Evolutionary conservation across 441 rosid genomes (phyloP).

Genomic region (Gossypium schwendimanii): DNA sequence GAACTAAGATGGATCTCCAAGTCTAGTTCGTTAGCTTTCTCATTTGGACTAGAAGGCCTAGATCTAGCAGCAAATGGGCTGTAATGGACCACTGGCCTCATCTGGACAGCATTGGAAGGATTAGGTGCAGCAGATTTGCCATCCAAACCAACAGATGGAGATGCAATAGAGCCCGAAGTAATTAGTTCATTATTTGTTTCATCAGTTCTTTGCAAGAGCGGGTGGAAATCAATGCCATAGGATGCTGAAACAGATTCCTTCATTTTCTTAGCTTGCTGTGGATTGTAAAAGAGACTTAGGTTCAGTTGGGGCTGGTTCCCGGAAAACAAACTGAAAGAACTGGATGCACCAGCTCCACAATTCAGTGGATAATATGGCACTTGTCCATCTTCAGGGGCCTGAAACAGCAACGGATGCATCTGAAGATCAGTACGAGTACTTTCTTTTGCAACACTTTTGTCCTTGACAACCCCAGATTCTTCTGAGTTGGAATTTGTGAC

Average conservation of each 20-base stretch:
- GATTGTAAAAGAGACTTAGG: conserved; percentile 67
- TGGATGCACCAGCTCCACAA: conserved; percentile 32
- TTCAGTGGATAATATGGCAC: conserved; percentile 47
- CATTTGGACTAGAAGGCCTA: conserved; percentile 29
- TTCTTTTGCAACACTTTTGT: conserved; percentile 35
- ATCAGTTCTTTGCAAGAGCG: conserved; percentile 67
- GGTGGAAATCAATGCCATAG: conserved; percentile 72
- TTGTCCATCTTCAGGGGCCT: conserved; percentile 53
- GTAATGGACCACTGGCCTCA: conserved; percentile 22
- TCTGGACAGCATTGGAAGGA: conserved; percentile 30
- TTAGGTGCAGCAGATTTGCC: conserved; percentile 33
- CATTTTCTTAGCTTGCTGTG: conserved; percentile 39
- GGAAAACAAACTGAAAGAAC: conserved; percentile 68
- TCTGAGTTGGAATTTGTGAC: conserved; percentile 24
- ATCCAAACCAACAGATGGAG: conserved; percentile 27
- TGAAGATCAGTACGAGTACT: conserved; percentile 50
- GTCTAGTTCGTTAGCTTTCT: conserved; percentile 49
- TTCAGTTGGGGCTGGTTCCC: conserved; percentile 72
- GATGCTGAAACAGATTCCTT: conserved; percentile 37
- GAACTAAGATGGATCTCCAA: conserved; percentile 75
- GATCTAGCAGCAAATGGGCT: conserved; percentile 23
- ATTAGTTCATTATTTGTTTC: conserved; percentile 28
- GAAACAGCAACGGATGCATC: conserved; percentile 91
- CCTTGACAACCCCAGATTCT: conserved; percentile 40
- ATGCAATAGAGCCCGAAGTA: conserved; percentile 25